A percentile compares a stretch with the other conserved stretches of the same genome.
These are phyloP conservation scores for Cucurbita argyrosperma DNA, from an alignment of 306 rosid species.

Conservation along the genomic window DNA sequence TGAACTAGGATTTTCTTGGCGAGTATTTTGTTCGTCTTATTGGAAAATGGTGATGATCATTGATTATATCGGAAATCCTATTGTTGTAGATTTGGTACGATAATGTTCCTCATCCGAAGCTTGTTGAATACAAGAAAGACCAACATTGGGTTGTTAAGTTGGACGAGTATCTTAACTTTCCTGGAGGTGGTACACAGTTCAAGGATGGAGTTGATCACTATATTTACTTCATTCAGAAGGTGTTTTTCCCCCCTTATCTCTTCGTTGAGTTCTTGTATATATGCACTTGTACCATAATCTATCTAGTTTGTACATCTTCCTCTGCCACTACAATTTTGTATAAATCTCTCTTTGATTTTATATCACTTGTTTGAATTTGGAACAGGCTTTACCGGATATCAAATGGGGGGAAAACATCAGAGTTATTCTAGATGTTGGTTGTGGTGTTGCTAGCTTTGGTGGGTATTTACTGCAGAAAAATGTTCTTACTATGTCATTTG, in stretches of 20 bases:
- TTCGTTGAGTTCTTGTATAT: background rate
- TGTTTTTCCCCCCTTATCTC: constrained; percentile 3
- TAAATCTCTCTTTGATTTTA: background rate
- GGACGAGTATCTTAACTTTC: constrained; percentile 61
- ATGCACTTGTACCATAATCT: background rate
- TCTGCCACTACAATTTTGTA: background rate
- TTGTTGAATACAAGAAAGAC: constrained; percentile 90
- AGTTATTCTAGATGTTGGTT: constrained; percentile 84
- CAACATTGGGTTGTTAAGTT: constrained; percentile 80
- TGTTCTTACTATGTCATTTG: constrained; percentile 86
- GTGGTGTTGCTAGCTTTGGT: constrained; percentile 98
- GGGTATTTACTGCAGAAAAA: constrained; percentile 67
- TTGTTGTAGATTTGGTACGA: constrained; percentile 65
- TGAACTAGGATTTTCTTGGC: background rate
- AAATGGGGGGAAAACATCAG: constrained; percentile 70
- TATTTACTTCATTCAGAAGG: constrained; percentile 50
- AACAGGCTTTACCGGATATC: constrained; percentile 39
- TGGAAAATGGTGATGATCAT: background rate
- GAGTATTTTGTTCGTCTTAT: background rate
- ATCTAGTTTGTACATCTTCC: background rate
- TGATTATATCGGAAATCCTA: background rate
- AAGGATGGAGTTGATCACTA: constrained; percentile 77
- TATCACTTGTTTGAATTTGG: background rate
- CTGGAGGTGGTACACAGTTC: constrained; percentile 97
- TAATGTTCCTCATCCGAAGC: constrained; percentile 83